A percentile compares a stretch with the other conserved stretches of the same genome.
Evolutionary conservation across 192 early-diverging fungal genomes (phyloP).

Genomic region (Rhizoclosmatium sp.): DNA sequence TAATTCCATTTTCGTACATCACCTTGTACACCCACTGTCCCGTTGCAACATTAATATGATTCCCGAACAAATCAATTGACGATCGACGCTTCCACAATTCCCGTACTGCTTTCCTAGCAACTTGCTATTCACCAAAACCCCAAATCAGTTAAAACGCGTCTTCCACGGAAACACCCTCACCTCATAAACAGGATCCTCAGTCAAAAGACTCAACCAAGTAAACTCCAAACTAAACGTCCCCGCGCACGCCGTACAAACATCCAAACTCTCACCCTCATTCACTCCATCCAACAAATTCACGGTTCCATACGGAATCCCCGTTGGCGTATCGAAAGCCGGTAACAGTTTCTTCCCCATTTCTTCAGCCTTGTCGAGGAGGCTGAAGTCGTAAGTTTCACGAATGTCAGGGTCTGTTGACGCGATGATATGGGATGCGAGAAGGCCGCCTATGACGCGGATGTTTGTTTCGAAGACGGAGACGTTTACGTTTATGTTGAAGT

Average conservation of each 20-base stretch:
- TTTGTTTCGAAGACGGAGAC: slow-evolving; percentile 92
- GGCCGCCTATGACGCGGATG: slow-evolving; percentile 81
- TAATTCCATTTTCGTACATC: background rate
- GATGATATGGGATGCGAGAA: slow-evolving; percentile 83
- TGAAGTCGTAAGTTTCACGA: slow-evolving; percentile 68
- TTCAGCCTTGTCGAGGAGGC: slow-evolving; percentile 71
- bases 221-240: slow-evolving; percentile 88
- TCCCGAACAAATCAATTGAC: slow-evolving; percentile 75
- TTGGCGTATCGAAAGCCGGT: slow-evolving; percentile 81
- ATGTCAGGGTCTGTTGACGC: slow-evolving; percentile 70
- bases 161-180: slow-evolving; percentile 42
- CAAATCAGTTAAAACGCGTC: background rate
- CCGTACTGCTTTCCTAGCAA: slow-evolving; percentile 60
- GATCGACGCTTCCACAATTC: slow-evolving; percentile 79
- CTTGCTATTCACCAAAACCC: background rate
- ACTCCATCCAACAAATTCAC: slow-evolving; percentile 78
- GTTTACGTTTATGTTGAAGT: slow-evolving; percentile 76
- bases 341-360: slow-evolving; percentile 79
- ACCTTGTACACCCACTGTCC: slow-evolving; percentile 41
- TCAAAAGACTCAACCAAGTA: slow-evolving; percentile 82
- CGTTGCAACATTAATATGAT: slow-evolving; percentile 50
- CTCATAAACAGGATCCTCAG: slow-evolving; percentile 79
- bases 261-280: slow-evolving; percentile 60
- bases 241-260: slow-evolving; percentile 79
- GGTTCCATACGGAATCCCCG: slow-evolving; percentile 73